These are phyloP conservation scores for Imleria badia DNA, from an alignment of 768 basidiomycete species.

Conservation along the genomic window DNA sequence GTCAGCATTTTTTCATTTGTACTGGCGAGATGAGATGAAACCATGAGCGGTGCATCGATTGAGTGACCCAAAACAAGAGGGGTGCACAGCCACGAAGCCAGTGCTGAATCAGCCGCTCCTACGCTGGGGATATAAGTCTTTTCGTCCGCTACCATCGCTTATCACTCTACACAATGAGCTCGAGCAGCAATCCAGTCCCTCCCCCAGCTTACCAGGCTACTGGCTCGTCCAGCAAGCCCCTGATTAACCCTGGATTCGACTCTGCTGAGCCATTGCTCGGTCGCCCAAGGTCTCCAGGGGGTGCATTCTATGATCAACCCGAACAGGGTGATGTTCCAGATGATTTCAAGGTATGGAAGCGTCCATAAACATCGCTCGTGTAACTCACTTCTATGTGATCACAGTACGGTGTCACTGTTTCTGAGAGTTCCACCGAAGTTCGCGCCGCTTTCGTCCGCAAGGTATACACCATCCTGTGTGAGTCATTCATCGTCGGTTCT, in stretches of 20 bases:
- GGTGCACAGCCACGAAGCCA: constrained; percentile 21
- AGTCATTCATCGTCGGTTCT: constrained; percentile 32
- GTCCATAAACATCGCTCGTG: neutral
- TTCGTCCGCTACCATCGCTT: constrained; percentile 13
- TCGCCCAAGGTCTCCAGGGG: constrained; percentile 42
- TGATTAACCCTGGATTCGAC: constrained; percentile 38
- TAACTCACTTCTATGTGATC: constrained; percentile 7
- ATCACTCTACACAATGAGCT: constrained; percentile 48
- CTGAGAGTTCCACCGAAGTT: constrained; percentile 75
- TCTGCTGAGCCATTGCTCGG: constrained; percentile 58
- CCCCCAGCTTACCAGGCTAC: constrained; percentile 58
- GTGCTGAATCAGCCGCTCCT: constrained; percentile 25
- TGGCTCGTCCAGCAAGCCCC: constrained; percentile 38
- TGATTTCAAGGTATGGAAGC: constrained; percentile 81
- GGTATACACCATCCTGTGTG: constrained; percentile 87
- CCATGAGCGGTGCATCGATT: neutral
- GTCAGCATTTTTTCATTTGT: neutral
- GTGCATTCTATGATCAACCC: constrained; percentile 74
- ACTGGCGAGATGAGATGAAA: neutral
- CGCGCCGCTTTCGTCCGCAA: constrained; percentile 87
- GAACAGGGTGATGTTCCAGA: constrained; percentile 76
- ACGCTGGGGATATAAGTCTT: constrained; percentile 12
- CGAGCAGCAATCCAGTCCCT: constrained; percentile 50
- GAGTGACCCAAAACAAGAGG: constrained; percentile 4
- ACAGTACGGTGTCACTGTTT: constrained; percentile 80